Evolutionary conservation across 306 rosid genomes (phyloP).

Genomic region (Cucurbita pepo): DNA sequence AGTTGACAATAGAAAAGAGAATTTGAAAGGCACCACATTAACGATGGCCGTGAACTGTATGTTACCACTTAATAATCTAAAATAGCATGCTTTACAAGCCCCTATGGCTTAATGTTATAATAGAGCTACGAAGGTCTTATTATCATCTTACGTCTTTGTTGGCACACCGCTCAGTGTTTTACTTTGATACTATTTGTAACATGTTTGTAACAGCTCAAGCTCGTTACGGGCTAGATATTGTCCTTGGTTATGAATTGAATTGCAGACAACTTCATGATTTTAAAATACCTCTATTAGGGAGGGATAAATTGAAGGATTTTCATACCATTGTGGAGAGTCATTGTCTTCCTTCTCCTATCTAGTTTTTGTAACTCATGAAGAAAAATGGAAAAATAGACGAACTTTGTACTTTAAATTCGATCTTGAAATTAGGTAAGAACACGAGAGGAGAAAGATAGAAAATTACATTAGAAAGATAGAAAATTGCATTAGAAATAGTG

Average conservation of each 20-base stretch:
- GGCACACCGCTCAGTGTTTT: too few species aligned
- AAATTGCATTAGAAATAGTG: constrained; percentile 65
- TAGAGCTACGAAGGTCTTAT: too few species aligned
- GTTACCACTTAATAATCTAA: neutral
- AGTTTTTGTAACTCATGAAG: neutral
- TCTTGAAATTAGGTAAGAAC: constrained; percentile 13
- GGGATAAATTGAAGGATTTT: too few species aligned
- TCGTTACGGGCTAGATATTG: too few species aligned
- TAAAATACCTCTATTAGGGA: too few species aligned
- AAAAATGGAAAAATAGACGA: constrained; percentile 39
- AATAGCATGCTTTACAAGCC: too few species aligned
- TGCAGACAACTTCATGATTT: too few species aligned
- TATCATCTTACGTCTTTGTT: too few species aligned
- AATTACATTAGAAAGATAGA: constrained; percentile 53
- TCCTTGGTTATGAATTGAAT: too few species aligned
- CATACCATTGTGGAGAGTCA: neutral
- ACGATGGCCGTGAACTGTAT: neutral
- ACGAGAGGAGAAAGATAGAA: constrained; percentile 1
- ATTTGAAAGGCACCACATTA: neutral
- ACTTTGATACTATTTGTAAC: too few species aligned
- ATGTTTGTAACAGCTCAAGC: too few species aligned
- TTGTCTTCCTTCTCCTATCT: neutral
- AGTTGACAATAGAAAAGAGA: neutral
- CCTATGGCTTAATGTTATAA: too few species aligned
- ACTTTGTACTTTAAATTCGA: constrained; percentile 75